Percentiles rank a stretch among this genome's conserved stretches.
Evolutionary conservation across 345 rosid genomes (phyloP).

Genomic region (Kernera saxatilis): DNA sequence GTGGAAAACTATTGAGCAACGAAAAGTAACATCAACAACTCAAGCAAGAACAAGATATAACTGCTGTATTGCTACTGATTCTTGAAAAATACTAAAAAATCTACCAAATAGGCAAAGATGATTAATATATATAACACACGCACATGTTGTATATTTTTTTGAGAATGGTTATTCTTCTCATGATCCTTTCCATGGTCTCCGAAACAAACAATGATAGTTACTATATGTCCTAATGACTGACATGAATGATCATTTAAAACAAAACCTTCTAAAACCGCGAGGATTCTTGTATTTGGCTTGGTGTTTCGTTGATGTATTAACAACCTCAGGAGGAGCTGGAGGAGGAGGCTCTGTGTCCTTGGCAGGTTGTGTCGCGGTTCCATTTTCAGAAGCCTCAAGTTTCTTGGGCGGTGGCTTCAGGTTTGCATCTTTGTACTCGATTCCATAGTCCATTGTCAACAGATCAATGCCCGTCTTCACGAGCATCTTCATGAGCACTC

Average conservation of each 20-base stretch:
- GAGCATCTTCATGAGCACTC: conserved; percentile 22
- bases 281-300: not conserved
- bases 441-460: conserved; percentile 1
- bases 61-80: too few species aligned
- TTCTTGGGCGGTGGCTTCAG: not conserved
- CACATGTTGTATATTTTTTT: too few species aligned
- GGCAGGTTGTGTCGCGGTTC: not conserved
- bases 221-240: not conserved
- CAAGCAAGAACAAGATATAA: too few species aligned
- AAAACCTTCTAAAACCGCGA: conserved; percentile 1
- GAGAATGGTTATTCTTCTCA: too few species aligned
- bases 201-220: not conserved
- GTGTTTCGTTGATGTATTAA: not conserved
- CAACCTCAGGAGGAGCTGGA: not conserved
- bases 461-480: not conserved
- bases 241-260: not conserved
- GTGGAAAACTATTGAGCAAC: too few species aligned
- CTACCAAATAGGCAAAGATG: too few species aligned
- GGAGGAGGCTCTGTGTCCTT: not conserved
- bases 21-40: too few species aligned
- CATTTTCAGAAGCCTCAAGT: conserved; percentile 4
- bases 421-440: conserved; percentile 1
- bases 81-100: too few species aligned
- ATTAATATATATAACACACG: too few species aligned
- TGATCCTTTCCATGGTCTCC: not conserved